Evolutionary conservation across 495 filamentous ascomycete species (phyloP), one percentile per base, ranked within the genome.

Genomic region (Chaetomium cochliodes): DNA sequence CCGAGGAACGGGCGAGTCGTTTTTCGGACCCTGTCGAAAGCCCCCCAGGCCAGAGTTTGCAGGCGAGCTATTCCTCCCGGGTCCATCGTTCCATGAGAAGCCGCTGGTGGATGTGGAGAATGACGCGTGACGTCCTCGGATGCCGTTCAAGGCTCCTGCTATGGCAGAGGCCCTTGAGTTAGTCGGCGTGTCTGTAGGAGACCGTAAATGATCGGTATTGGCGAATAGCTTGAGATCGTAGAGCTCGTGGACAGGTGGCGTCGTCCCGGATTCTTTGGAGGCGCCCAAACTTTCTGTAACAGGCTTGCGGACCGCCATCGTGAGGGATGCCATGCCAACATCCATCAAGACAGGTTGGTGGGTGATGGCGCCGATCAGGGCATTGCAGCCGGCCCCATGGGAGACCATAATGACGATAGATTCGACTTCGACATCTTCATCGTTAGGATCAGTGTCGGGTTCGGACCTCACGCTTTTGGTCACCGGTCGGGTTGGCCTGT

Each of bases 361-460:
- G 0, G 91, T 96, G 60, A 99, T 80, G 5, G 91, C 91, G 7
- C 93, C 92, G 56, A 98, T 92, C 54, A 99, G 76, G 0, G 94
- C 96, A 77, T 99, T 99, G 76, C 94, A 96, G 55, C 93, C 96
- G 13, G 96, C 96, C n/a, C 93, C 93, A 70, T 99, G 94, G 0
- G 96, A 96, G 57, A 99, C 91, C 15, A 99, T 76, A 33, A 99
- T 82, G n/a, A 99, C 76, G 8, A 98, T 86, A 0, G 90, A 83
- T 69, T 98, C 91, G 5, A 82, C 78, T 26, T 88, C 83, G 3
- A 83, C 78, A 15, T 84, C 80, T 16, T 80, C 77, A 6, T 83
- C 57, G 9, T 8, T 51, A 5, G 63, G 64, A 9, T 71, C 70
- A 3, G 71, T 65, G 8, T 65, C 54, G 0, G 65, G 57, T 15